Base-by-base conservation (phyloP, 1,284 basidiomycete genomes). In the Albatrellus sp. region DNA sequence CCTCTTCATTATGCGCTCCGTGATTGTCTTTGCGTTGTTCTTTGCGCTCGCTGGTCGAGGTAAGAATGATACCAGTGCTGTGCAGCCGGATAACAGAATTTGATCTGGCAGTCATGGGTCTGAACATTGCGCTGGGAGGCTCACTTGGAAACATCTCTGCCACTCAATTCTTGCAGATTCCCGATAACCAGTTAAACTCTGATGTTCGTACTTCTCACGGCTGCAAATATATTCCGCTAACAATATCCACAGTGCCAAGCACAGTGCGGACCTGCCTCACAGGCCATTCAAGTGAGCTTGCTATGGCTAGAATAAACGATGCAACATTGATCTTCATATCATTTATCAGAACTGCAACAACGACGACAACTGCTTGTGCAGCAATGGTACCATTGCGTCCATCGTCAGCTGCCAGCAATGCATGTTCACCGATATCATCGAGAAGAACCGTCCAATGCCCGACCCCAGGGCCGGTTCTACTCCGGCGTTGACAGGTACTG, bases 321-420 rank as follows among this genome's bases (percentile, higher is more conserved):
- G 28, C 24, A 34, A 13, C 33, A n/a, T 24, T 39, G 2, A 43
- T 14, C 9, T 37, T 14, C 42, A 31, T 36, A 19, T 19, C 34
- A 32, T n/a, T 24, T 43, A 28, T 34, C 44, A 64, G 60, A 36
- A 36, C 8, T 65, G 63, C 51, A 45, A 44, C 10, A 55, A 61
- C 40, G 59, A 72, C 49, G 56, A 68, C 37, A 47, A 48, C 11
- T 83, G 80, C 56, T 64, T 80, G 28, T 85, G 81, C 64, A 51
- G 44, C 13, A 45, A 57, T 13, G 53, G 48, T 1, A 70, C 70
- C 1, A 63, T 72, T 24, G 42, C 54, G 0, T 49, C 56, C 0
- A 59, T 85, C 45, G 58, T 62, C 1, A 42, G 50, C 17, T 81
- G 80, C 59, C 69, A 85, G 55, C 70, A 77, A 52, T 84, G 82